Base-by-base conservation (phyloP, 2,329 filamentous ascomycete genomes). In the Fusarium pseudocircinatum region DNA sequence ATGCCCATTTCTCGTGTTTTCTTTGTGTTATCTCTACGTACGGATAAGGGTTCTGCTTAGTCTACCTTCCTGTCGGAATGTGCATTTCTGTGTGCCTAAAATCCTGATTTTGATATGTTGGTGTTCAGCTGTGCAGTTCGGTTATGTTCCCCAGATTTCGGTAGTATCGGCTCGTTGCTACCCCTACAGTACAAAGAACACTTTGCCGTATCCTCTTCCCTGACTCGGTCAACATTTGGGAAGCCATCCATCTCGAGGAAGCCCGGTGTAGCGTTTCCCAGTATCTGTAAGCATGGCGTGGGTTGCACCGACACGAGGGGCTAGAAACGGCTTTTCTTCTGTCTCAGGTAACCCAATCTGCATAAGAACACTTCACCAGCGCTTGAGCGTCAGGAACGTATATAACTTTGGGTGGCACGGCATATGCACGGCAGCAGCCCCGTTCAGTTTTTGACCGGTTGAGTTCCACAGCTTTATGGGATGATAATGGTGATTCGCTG, bases 391-490 rank as follows among this genome's bases (percentile, higher is more conserved):
- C 65, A 68, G 65, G 63, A 52, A 54, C 37, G 42, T 62, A 34
- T 30, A 50, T 28, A 14, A 15, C 11, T 18, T 22, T 20, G 22
- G 40, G 71, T 69, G 39, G 30, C 58, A 75, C 72, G 40, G 50
- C 69, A 75, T 76, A 66, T 72, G 74, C 62, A 64, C 28, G 60
- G 32, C 46, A 39, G 16, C 56, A 63, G 22, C 47, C 53, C 47
- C 50, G 49, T 37, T 60, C 40, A 40, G 36, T 30, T 40, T 58
- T 57, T 75, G 62, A 76, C 74, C 74, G 74, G 72, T 63, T 26
- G 42, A 53, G 72, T 77, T 59, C 50, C 70, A 76, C 74, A 58
- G 47, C 74, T 62, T 53, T 26, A n/a, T 58, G 49, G 44, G 28
- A 47, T 39, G 61, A 60, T 40, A 34, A n/a, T 60, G 49, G 7